These are phyloP conservation scores for Zychaea mexicana DNA, from an alignment of 371 early-diverging fungal genomes.

Conservation along the genomic window DNA sequence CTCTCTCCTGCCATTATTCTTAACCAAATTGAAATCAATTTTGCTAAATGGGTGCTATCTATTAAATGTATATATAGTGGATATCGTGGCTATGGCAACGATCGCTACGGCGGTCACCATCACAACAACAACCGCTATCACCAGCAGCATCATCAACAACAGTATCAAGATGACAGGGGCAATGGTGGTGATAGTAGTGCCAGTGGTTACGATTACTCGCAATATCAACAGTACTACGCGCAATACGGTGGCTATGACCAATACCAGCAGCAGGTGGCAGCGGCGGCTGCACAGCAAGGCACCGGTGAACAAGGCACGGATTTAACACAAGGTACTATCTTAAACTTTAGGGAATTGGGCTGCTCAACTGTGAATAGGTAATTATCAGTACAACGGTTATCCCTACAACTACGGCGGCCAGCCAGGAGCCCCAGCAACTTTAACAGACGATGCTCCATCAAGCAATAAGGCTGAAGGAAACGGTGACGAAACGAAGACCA, in stretches of 20 bases:
- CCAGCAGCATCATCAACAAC: slow-evolving; percentile 10
- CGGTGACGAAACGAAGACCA: background rate
- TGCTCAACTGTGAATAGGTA: slow-evolving; percentile 7
- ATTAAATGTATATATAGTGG: too few species aligned
- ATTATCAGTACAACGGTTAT: slow-evolving; percentile 30
- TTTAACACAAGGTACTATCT: slow-evolving; percentile 8
- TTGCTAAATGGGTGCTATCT: too few species aligned
- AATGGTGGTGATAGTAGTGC: slow-evolving; percentile 5
- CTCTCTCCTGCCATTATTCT: too few species aligned
- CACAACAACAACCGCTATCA: slow-evolving; percentile 4
- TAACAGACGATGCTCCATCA: slow-evolving; percentile 2
- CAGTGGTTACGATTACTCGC: slow-evolving; percentile 35
- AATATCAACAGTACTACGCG: slow-evolving; percentile 45
- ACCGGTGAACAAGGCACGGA: slow-evolving; percentile 1
- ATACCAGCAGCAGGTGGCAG: too few species aligned
- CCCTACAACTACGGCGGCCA: slow-evolving; percentile 26
- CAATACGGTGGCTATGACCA: slow-evolving; percentile 41
- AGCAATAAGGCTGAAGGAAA: background rate
- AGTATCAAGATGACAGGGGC: slow-evolving; percentile 14
- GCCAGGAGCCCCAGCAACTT: slow-evolving; percentile 18
- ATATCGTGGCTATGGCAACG: slow-evolving; percentile 11
- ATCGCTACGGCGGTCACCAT: slow-evolving; percentile 17
- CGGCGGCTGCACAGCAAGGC: too few species aligned
- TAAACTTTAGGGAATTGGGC: background rate
- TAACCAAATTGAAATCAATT: slow-evolving; percentile 3